Base-by-base conservation (phyloP, 2,329 filamentous ascomycete genomes). In the Ilyonectria robusta region DNA sequence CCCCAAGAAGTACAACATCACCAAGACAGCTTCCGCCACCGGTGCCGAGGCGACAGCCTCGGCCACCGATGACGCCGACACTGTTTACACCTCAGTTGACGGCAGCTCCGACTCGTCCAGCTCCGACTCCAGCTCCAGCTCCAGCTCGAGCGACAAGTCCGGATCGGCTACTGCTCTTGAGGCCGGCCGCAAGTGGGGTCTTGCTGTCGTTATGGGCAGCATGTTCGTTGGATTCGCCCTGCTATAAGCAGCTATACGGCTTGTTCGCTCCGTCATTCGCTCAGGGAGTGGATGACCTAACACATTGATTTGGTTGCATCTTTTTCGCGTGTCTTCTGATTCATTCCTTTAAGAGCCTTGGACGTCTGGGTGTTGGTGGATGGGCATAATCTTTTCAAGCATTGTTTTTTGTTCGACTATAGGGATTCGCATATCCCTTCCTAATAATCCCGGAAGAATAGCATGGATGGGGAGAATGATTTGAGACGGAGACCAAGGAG, bases 1-100 rank as follows among this genome's bases (percentile, higher is more conserved):
- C 77, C 93, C 93, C 15, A 87, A 80, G 47, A 84, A 84, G 62
- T 80, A 84, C 78, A 94, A 93, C 81, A 74, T 78, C 6, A 88
- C 87, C 7, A 80, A 84, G 8, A 81, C 83, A 13, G 71, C 70
- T 42, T 55, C 66, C 9, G 67, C 37, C 19, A 80, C 84, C 17
- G 81, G 82, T 10, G 77, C 84, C 8, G 81, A 83, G 26, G 78
- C 79, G 59, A 79, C 74, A 53, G 59, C 73, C 44, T 77, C 72
- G 62, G 35, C 69, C 47, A 78, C 80, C 1, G 76, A 78, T 21
- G 74, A 78, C 26, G 72, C 77, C 6, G 77, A 78, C 35, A 78
- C 79, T 51, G 80, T 87, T 57, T 87, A 70, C 60, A 70, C 66
- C 35, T 61, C 53, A 17, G 71, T 70, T 19, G 66, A 65, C 48